Evolutionary conservation across 257 asterid genomes (phyloP).

Genomic region (Catharanthus roseus): DNA sequence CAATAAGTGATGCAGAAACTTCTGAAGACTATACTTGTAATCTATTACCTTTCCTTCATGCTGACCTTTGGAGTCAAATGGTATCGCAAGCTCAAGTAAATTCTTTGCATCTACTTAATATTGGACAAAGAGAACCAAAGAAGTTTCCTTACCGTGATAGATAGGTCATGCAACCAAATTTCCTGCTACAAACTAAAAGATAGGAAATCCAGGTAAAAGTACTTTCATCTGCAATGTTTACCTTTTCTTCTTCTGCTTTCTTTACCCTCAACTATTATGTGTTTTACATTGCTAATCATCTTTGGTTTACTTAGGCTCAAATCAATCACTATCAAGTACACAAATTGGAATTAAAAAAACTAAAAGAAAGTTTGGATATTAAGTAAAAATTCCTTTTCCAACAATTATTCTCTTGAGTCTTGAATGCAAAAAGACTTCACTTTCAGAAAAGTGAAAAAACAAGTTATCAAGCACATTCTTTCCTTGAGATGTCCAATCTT

Average conservation of each 20-base stretch:
- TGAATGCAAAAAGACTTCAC: not conserved
- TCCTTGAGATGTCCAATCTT: not conserved
- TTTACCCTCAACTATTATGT: too few species aligned
- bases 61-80: too few species aligned
- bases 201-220: too few species aligned
- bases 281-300: not conserved
- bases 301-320: not conserved
- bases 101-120: too few species aligned
- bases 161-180: not conserved
- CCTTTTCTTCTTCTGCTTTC: too few species aligned
- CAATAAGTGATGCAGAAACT: slow-evolving; percentile 10
- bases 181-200: too few species aligned
- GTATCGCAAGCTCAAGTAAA: too few species aligned
- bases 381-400: not conserved
- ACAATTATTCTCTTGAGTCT: not conserved
- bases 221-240: too few species aligned
- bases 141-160: not conserved
- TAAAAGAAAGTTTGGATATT: not conserved
- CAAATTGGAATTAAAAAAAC: not conserved
- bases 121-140: not conserved
- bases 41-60: too few species aligned
- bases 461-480: not conserved
- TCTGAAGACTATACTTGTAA: slow-evolving; percentile 50
- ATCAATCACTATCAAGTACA: not conserved
- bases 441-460: not conserved